Evolutionary conservation across 371 early-diverging fungal genomes (phyloP).

Genomic region (Apophysomyces sp.): DNA sequence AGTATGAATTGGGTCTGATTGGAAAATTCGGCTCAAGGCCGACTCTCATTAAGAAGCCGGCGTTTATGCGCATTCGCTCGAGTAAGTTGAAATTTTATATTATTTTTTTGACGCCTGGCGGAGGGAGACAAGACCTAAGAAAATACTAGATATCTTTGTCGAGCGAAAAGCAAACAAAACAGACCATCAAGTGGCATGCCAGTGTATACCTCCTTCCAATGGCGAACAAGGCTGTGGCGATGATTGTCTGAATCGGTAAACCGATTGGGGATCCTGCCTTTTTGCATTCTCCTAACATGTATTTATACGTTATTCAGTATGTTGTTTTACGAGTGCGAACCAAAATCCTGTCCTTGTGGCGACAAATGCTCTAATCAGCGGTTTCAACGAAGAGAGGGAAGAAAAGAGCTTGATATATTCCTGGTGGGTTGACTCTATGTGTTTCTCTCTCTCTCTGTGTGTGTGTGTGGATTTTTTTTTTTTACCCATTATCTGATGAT

Average conservation of each 20-base stretch:
- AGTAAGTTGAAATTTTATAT: slow-evolving; percentile 22
- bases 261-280: too few relatives aligned
- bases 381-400: slow-evolving; percentile 61
- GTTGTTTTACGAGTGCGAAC: slow-evolving; percentile 80
- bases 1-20: slow-evolving; percentile 36
- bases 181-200: slow-evolving; percentile 54
- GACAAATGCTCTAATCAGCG: slow-evolving; percentile 74
- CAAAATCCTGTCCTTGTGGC: slow-evolving; percentile 68
- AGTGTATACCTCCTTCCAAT: slow-evolving; percentile 59
- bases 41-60: slow-evolving; percentile 13
- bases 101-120: too few relatives aligned
- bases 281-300: too few relatives aligned
- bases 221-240: slow-evolving; percentile 68
- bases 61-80: slow-evolving; percentile 29
- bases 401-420: slow-evolving; percentile 63
- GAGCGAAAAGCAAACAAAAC: slow-evolving; percentile 63
- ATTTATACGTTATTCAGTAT: slow-evolving; percentile 27
- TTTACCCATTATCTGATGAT: too few relatives aligned
- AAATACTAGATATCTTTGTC: slow-evolving; percentile 73
- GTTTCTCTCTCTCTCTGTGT: not conserved
- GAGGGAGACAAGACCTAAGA: too few relatives aligned
- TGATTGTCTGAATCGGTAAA: slow-evolving; percentile 74
- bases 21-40: slow-evolving; percentile 13
- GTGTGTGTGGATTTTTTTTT: not conserved
- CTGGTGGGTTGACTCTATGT: slow-evolving; percentile 46